Evolutionary conservation across 495 filamentous ascomycete genomes (phyloP), one percentile per base, ranked within the genome.

Genomic region (Bombardia bombarda): DNA sequence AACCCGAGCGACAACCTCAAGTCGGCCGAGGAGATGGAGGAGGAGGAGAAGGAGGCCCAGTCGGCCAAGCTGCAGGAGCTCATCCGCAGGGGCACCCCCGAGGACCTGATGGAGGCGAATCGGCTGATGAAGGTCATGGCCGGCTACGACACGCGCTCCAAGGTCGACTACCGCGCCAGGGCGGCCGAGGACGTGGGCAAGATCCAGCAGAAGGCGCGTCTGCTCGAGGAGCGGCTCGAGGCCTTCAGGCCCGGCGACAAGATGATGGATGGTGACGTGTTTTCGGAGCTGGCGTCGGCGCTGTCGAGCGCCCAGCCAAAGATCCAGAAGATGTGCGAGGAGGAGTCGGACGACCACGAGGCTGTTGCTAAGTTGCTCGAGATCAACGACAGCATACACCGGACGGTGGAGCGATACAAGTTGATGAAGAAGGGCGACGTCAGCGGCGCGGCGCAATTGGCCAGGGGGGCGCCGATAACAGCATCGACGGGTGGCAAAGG

Each of bases 61-160:
- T 94, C 88, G 9, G 92, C 92, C 8, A 98, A 98, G 66, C 72
- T 98, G 24, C 92, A 98, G 60, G 92, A 98, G 69, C 70, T 98
- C 34, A 96, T 98, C 61, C 80, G 92, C 44, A 74, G 92, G 50
- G 92, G 92, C 28, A 82, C 84, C 5, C 92, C 92, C 4, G 82
- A 90, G 38, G 92, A 97, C 62, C 65, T 98, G 21, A 89, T 95
- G 56, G 92, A 97, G 68, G 92, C 92, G 9, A 98, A 98, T 56
- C 77, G 83, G 52, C 67, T 98, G 43, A 98, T 98, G 92, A 98
- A 98, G 65, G 77, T 98, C 32, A 96, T 98, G 92, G 92, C 92
- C 20, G 92, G 92, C 46, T 97, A 84, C 61, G 92, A 97, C 61
- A 94, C 86, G 32, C 69, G 87, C 50, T 83, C 87, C 50, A 97